Conservation (phyloP, 2,329 filamentous ascomycete genomes). For the Curvularia spicifera region DNA sequence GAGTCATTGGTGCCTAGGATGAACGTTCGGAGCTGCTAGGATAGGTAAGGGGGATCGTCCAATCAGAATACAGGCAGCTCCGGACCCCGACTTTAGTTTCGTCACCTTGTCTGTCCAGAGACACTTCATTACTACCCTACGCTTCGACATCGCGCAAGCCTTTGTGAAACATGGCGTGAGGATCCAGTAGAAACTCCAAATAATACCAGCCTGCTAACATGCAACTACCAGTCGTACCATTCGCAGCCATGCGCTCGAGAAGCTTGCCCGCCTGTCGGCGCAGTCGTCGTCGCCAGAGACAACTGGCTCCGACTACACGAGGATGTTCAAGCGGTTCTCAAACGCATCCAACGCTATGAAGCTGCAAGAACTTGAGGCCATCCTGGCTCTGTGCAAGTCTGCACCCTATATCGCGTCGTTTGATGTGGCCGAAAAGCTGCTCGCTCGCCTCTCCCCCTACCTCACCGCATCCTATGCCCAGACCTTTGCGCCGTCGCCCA, state of each 20-base stretch:
- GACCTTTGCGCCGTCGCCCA: slow-evolving; percentile 77
- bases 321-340: slow-evolving; percentile 52
- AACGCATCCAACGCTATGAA: slow-evolving; percentile 56
- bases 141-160: slow-evolving; percentile 15
- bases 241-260: slow-evolving; percentile 58
- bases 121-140: slow-evolving; percentile 13
- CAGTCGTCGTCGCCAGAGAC: slow-evolving; percentile 37
- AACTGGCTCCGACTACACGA: slow-evolving; percentile 48
- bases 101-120: slow-evolving; percentile 15
- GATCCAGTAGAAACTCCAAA: background rate
- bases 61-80: slow-evolving; percentile 21
- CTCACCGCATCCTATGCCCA: slow-evolving; percentile 84
- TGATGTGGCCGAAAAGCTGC: slow-evolving; percentile 77
- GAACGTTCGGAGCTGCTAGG: background rate
- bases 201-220: slow-evolving; percentile 1
- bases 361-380: slow-evolving; percentile 87
- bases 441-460: slow-evolving; percentile 81
- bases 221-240: slow-evolving; percentile 41
- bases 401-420: slow-evolving; percentile 74
- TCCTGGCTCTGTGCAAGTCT: slow-evolving; percentile 89
- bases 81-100: slow-evolving; percentile 21
- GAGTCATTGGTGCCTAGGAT: background rate
- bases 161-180: slow-evolving; percentile 12
- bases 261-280: slow-evolving; percentile 57
- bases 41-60: slow-evolving; percentile 7